These are phyloP conservation scores for Populus deltoides DNA, from an alignment of 345 rosid genomes.

Conservation along the genomic window DNA sequence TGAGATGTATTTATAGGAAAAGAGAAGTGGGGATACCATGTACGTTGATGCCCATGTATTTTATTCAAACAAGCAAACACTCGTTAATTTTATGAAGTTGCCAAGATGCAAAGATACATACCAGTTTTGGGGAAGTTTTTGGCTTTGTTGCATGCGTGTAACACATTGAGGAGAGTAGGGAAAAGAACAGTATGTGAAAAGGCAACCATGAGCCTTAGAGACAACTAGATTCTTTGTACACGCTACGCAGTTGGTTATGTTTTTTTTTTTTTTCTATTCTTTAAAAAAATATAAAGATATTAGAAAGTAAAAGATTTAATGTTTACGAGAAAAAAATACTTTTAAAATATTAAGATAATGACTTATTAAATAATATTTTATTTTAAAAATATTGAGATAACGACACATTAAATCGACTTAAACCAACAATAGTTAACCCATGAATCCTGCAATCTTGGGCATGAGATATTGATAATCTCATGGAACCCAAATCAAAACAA, in stretches of 20 bases:
- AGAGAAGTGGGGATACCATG: neutral
- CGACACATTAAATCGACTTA: fast-evolving
- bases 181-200: neutral
- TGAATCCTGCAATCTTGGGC: fast-evolving
- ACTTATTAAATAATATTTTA: no score
- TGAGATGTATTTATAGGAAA: neutral
- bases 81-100: neutral
- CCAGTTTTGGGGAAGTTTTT: neutral
- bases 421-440: fast-evolving
- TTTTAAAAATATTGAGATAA: no score
- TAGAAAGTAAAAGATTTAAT: no score
- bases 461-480: no score
- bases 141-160: neutral
- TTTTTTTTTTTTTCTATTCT: no score
- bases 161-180: neutral
- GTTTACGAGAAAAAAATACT: fast-evolving
- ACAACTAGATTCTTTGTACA: neutral
- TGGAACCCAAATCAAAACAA: fast-evolving
- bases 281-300: no score
- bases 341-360: no score
- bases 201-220: neutral
- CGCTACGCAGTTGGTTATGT: no score
- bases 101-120: neutral
- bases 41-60: conserved; percentile 12
- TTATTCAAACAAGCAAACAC: conserved; percentile 13